Percentiles rank a stretch among this genome's conserved stretches.
These are phyloP conservation scores for Hagleromyces aurorensis DNA, from an alignment of 805 yeast species.

Conservation along the genomic window DNA sequence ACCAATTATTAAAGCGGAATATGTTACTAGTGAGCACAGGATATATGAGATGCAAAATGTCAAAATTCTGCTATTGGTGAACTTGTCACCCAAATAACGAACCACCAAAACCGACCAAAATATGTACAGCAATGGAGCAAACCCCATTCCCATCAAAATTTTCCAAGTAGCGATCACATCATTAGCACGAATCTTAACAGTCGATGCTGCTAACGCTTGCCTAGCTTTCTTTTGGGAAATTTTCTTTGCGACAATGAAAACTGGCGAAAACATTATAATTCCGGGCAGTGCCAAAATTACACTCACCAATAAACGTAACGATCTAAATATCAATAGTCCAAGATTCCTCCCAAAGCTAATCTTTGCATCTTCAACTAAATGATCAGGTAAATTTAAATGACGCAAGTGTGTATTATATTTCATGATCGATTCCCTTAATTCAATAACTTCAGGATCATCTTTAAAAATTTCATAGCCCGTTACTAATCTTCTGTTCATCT, in stretches of 20 bases:
- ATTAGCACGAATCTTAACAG: constrained; percentile 84
- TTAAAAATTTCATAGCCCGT: constrained; percentile 70
- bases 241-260: constrained; percentile 66
- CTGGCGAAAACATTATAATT: constrained; percentile 77
- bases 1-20: constrained; percentile 85
- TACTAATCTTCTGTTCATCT: constrained; percentile 82
- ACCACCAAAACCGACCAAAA: constrained; percentile 64
- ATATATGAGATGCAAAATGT: constrained; percentile 49
- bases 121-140: constrained; percentile 80
- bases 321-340: constrained; percentile 48
- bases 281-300: constrained; percentile 78
- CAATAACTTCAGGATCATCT: constrained; percentile 58
- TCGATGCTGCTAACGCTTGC: constrained; percentile 74
- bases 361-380: constrained; percentile 44
- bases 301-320: constrained; percentile 47
- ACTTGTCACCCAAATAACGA: constrained; percentile 29
- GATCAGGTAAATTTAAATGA: constrained; percentile 54
- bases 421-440: constrained; percentile 54
- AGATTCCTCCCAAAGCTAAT: constrained; percentile 43
- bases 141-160: constrained; percentile 76
- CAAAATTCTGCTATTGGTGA: constrained; percentile 28
- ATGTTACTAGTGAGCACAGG: constrained; percentile 67
- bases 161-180: constrained; percentile 99
- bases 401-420: constrained; percentile 65
- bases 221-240: constrained; percentile 68